These are phyloP conservation scores for Marasmius sp. DNA, from an alignment of 1,284 basidiomycete species.

Conservation along the genomic window DNA sequence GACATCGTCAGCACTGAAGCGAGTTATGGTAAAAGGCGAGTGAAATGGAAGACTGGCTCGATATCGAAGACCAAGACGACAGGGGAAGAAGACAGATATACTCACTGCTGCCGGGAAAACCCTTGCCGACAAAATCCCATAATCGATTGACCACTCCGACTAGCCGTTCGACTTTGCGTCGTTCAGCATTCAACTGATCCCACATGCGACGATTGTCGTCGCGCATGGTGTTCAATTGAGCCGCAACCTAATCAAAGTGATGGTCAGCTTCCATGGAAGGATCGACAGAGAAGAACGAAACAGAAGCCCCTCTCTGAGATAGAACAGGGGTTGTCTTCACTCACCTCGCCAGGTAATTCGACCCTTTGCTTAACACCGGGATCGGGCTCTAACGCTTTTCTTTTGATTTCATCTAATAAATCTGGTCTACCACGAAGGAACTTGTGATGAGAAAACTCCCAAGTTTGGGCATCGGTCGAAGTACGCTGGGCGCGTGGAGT, in stretches of 20 bases:
- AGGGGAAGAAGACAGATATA: constrained; percentile 16
- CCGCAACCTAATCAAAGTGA: constrained; percentile 45
- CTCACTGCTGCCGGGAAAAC: constrained; percentile 52
- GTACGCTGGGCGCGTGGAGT: constrained; percentile 76
- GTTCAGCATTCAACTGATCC: constrained; percentile 55
- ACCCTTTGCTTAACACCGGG: constrained; percentile 64
- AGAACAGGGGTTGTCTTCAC: constrained; percentile 13
- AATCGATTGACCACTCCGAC: constrained; percentile 46
- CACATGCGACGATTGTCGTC: constrained; percentile 65
- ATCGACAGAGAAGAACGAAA: neutral
- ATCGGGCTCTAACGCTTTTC: constrained; percentile 80
- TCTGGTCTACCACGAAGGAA: constrained; percentile 82
- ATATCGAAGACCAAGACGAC: constrained; percentile 10
- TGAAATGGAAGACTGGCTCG: neutral
- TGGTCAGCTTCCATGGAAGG: neutral
- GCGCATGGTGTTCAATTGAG: constrained; percentile 64
- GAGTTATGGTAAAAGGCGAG: too few species aligned
- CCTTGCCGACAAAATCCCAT: constrained; percentile 58
- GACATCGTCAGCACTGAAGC: constrained; percentile 9
- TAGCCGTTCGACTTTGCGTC: constrained; percentile 48
- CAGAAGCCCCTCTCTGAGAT: too few species aligned
- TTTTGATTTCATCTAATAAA: constrained; percentile 82
- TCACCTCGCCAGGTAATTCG: constrained; percentile 75
- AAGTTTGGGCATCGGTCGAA: constrained; percentile 77
- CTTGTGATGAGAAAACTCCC: constrained; percentile 89